phyloP scores from a whole-genome alignment of 2,329 filamentous ascomycete genomes.

The Penicillium oxalicum region DNA sequence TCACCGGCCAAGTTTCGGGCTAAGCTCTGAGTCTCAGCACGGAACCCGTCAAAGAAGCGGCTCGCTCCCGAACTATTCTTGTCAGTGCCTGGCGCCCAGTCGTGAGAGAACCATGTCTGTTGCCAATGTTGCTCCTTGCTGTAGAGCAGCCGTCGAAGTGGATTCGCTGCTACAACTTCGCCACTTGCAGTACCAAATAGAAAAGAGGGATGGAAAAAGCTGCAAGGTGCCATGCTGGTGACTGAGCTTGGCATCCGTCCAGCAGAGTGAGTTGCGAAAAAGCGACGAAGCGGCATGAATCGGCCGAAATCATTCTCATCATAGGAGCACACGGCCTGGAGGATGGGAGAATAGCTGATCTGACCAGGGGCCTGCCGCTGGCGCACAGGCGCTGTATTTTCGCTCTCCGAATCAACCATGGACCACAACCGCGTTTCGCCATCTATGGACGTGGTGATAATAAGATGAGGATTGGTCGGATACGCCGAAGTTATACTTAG shows the following conservation, averaged over 20 bases:
- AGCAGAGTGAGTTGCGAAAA: slow-evolving; percentile 46
- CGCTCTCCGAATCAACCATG: slow-evolving; percentile 43
- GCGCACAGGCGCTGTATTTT: slow-evolving; percentile 43
- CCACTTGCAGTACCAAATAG: slow-evolving; percentile 50
- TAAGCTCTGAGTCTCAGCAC: slow-evolving; percentile 34
- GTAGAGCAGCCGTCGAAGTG: slow-evolving; percentile 46
- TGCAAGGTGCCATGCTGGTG: slow-evolving; percentile 31
- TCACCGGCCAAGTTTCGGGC: slow-evolving; percentile 28
- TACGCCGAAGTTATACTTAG: slow-evolving; percentile 44
- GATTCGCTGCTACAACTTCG: slow-evolving; percentile 47
- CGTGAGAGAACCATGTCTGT: slow-evolving; percentile 54
- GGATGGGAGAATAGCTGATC: slow-evolving; percentile 51
- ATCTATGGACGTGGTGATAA: slow-evolving; percentile 50
- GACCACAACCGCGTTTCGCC: slow-evolving; percentile 53
- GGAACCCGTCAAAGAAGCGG: slow-evolving; percentile 42
- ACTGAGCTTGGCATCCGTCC: slow-evolving; percentile 42
- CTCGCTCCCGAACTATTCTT: slow-evolving; percentile 30
- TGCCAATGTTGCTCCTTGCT: slow-evolving; percentile 48
- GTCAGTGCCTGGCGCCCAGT: slow-evolving; percentile 42
- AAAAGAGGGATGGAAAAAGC: slow-evolving; percentile 48
- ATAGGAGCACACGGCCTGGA: slow-evolving; percentile 48
- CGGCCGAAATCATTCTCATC: slow-evolving; percentile 52
- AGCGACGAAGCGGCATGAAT: slow-evolving; percentile 47
- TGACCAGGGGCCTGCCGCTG: slow-evolving; percentile 45
- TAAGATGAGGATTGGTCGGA: slow-evolving; percentile 48